phyloP scores from a whole-genome alignment of 2,329 filamentous ascomycete species.

The Colletotrichum aenigma region DNA sequence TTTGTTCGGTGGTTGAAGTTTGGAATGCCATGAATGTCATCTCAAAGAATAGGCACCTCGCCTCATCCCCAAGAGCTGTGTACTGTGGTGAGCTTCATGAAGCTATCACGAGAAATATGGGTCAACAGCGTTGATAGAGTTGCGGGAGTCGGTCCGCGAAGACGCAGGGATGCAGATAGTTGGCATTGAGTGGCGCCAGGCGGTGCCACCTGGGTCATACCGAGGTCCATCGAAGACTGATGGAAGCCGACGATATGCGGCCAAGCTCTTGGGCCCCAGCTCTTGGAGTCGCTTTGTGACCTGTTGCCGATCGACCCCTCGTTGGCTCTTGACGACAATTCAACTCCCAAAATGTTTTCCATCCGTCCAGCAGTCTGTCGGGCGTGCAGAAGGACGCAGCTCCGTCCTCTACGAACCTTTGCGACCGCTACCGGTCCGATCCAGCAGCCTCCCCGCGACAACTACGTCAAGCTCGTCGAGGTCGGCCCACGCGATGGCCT shows the following conservation, averaged over 20 bases:
- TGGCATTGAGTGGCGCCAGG: neutral
- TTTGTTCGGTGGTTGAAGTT: neutral
- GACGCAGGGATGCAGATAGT: neutral
- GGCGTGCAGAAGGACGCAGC: constrained; percentile 38
- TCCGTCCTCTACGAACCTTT: constrained; percentile 36
- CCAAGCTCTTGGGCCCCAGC: constrained; percentile 6
- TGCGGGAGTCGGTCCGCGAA: neutral
- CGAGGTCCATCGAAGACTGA: neutral
- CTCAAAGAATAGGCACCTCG: neutral
- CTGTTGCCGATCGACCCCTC: constrained; percentile 1
- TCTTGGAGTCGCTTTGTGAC: neutral
- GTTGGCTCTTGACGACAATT: neutral
- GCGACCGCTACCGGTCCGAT: constrained; percentile 40
- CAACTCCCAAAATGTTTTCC: constrained; percentile 33
- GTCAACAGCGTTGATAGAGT: neutral
- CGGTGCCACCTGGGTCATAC: neutral
- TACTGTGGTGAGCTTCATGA: neutral
- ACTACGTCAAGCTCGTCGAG: constrained; percentile 71
- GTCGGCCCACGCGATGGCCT: constrained; percentile 87
- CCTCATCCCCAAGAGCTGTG: neutral
- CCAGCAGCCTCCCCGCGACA: constrained; percentile 36
- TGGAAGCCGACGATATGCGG: constrained; percentile 21
- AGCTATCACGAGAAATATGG: neutral
- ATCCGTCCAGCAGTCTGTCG: constrained; percentile 42
- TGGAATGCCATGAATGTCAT: rapidly evolving